These are phyloP conservation scores for Tetradesmus obliquus DNA, from an alignment of 139 green algal species.

Conservation along the genomic window DNA sequence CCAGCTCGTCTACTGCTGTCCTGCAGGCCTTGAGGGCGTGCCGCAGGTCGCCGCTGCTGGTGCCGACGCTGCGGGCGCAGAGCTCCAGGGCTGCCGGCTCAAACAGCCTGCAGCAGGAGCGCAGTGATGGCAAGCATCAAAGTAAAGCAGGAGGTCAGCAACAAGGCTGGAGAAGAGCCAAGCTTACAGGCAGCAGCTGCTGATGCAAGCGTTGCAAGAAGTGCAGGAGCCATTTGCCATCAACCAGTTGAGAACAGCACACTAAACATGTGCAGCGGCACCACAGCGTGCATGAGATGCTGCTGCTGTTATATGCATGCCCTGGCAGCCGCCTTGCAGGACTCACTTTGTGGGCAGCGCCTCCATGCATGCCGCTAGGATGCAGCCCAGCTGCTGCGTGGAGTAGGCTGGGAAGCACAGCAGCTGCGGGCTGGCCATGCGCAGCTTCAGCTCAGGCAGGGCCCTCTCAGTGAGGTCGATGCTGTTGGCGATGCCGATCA, in stretches of 20 bases:
- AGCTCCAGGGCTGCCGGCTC: conserved; percentile 59
- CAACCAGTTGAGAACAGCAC: background rate
- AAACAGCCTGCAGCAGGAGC: conserved; percentile 50
- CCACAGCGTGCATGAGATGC: background rate
- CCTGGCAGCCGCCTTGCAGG: background rate
- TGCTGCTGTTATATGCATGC: background rate
- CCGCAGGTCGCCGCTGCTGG: conserved; percentile 56
- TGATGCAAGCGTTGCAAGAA: background rate
- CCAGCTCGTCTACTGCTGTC: conserved; percentile 39
- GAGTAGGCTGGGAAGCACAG: conserved; percentile 68
- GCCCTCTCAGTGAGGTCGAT: conserved; percentile 70
- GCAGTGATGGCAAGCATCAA: conserved; percentile 4
- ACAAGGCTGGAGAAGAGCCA: background rate
- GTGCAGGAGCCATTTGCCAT: background rate
- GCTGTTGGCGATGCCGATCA: conserved; percentile 71
- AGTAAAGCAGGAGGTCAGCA: background rate
- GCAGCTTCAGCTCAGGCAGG: conserved; percentile 61
- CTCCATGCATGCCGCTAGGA: background rate
- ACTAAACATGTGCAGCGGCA: background rate
- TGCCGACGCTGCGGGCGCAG: conserved; percentile 53
- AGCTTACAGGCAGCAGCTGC: background rate
- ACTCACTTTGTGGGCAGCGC: conserved; percentile 24
- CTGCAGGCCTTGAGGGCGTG: conserved; percentile 57
- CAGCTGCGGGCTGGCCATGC: conserved; percentile 48
- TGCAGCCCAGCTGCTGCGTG: conserved; percentile 46